Conservation (phyloP, 2,329 filamentous ascomycete genomes). For the Aureobasidium uvarum region DNA sequence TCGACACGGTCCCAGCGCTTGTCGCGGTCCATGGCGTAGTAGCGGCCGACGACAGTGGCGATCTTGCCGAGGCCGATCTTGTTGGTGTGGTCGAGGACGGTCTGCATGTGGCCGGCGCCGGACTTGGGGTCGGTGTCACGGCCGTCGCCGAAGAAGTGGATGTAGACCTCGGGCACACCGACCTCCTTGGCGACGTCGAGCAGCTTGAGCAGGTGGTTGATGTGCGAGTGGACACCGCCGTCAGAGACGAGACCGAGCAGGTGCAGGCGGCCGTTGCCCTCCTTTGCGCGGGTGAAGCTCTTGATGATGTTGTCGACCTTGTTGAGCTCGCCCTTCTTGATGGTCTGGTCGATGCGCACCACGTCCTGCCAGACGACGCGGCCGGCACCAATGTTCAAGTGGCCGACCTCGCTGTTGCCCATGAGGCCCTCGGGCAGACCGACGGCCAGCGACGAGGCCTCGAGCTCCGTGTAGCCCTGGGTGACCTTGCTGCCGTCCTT, state of each 20-base stretch:
- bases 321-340: constrained; percentile 80
- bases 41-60: constrained; percentile 89
- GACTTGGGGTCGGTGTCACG: constrained; percentile 98
- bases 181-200: constrained; percentile 87
- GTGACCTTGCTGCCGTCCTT: constrained; percentile 65
- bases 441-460: constrained; percentile 93
- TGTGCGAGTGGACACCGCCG: constrained; percentile 95
- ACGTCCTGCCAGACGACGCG: constrained; percentile 93
- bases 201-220: constrained; percentile 84
- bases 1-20: constrained; percentile 98
- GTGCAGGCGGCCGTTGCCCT: constrained; percentile 88
- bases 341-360: constrained; percentile 89
- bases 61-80: constrained; percentile 85
- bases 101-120: constrained; percentile 80
- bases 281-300: constrained; percentile 75
- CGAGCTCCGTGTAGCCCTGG: constrained; percentile 86
- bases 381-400: constrained; percentile 97
- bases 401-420: constrained; percentile 98
- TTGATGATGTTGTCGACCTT: constrained; percentile 74
- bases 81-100: constrained; percentile 74
- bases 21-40: constrained; percentile 99
- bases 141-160: constrained; percentile 98
- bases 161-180: constrained; percentile 85
- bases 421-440: constrained; percentile 95
- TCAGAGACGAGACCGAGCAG: constrained; percentile 90